Percentiles rank a stretch among this genome's conserved stretches.
Evolutionary conservation across 1,139 yeast genomes (phyloP).

Genomic region (Sugiyamaella neomexicana): DNA sequence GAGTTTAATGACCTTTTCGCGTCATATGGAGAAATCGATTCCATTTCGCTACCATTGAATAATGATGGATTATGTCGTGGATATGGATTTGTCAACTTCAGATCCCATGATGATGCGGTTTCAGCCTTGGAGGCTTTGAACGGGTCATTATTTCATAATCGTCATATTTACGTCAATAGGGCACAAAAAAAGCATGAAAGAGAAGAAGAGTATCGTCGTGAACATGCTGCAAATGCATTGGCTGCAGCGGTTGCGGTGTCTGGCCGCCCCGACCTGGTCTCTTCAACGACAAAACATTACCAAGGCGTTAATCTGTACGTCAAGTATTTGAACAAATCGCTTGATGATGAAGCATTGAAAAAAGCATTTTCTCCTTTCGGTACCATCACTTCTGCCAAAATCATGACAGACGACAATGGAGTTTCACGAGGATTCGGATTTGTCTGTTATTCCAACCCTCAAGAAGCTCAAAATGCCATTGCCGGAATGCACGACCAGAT

Average conservation of each 20-base stretch:
- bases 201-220: constrained; percentile 73
- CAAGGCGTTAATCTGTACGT: constrained; percentile 90
- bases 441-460: constrained; percentile 88
- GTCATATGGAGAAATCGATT: constrained; percentile 59
- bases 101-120: constrained; percentile 73
- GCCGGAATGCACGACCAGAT: constrained; percentile 88
- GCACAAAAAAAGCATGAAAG: constrained; percentile 94
- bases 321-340: constrained; percentile 80
- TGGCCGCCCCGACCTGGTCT: neutral
- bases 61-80: constrained; percentile 79
- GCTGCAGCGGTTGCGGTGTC: neutral
- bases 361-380: constrained; percentile 87
- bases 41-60: constrained; percentile 69
- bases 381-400: constrained; percentile 83
- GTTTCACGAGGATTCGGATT: constrained; percentile 93
- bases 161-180: constrained; percentile 79
- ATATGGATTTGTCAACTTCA: constrained; percentile 86
- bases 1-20: constrained; percentile 66
- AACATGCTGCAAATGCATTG: constrained; percentile 50
- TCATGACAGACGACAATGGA: constrained; percentile 85
- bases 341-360: constrained; percentile 77
- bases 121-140: constrained; percentile 81
- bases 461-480: constrained; percentile 90
- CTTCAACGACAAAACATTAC: constrained; percentile 48
- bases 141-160: constrained; percentile 72